These are phyloP conservation scores for Casaregolazyma suthepensis DNA, from an alignment of 1,139 yeast genomes.

Conservation along the genomic window DNA sequence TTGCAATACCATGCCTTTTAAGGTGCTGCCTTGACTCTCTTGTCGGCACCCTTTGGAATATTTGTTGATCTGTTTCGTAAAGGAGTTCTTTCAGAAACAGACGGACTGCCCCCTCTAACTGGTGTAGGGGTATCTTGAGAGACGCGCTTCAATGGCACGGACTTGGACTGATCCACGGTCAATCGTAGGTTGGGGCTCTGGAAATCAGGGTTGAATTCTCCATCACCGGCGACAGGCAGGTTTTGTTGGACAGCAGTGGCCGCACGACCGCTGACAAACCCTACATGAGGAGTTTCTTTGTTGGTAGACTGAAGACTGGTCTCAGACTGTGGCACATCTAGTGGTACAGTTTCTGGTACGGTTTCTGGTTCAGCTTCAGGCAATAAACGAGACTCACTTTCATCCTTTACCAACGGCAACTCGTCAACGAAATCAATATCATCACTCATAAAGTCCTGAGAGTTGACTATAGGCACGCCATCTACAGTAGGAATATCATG, in stretches of 20 bases:
- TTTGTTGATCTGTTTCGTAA: slow-evolving; percentile 1
- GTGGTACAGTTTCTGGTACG: background rate
- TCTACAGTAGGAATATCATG: slow-evolving; percentile 7
- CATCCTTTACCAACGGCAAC: slow-evolving; percentile 12
- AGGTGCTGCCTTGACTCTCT: background rate
- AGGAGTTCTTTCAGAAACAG: slow-evolving; percentile 6
- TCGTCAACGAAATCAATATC: slow-evolving; percentile 18
- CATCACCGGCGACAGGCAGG: slow-evolving; percentile 36
- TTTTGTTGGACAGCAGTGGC: slow-evolving; percentile 45
- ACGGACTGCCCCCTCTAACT: background rate
- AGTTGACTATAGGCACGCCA: slow-evolving; percentile 6
- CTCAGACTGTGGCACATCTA: no score
- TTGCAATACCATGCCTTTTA: background rate
- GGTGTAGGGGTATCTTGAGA: slow-evolving; percentile 1
- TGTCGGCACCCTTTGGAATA: slow-evolving; percentile 2
- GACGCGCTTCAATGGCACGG: slow-evolving; percentile 41
- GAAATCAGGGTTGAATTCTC: slow-evolving; percentile 42
- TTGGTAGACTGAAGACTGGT: background rate
- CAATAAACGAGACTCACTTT: background rate
- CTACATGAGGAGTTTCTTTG: slow-evolving; percentile 29
- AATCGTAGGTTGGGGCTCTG: slow-evolving; percentile 46
- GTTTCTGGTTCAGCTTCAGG: background rate
- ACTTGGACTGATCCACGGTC: slow-evolving; percentile 46
- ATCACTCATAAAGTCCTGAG: slow-evolving; percentile 12
- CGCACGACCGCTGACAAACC: slow-evolving; percentile 54